Percentiles rank a stretch among this genome's conserved stretches.
Conservation (phyloP, 441 rosid genomes). For the Populus hybrid region DNA sequence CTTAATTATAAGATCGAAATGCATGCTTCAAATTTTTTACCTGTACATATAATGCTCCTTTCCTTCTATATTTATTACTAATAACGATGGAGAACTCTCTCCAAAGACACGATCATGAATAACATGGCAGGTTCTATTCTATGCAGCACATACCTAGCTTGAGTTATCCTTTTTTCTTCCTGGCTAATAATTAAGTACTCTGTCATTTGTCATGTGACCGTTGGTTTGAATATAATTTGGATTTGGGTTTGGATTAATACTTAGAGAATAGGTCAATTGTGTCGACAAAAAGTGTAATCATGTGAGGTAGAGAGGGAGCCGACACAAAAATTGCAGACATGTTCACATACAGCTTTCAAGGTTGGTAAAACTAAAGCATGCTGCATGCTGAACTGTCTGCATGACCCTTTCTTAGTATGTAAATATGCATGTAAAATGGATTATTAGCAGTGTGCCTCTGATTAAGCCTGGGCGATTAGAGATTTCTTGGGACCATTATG, state of each 20-base stretch:
- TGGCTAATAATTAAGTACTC: too few relatives aligned
- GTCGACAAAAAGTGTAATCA: constrained; percentile 24
- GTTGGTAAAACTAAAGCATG: not conserved
- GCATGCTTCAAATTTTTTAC: not conserved
- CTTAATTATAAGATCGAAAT: not conserved
- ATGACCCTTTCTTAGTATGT: constrained; percentile 5
- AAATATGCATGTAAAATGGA: constrained; percentile 19
- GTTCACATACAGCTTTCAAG: constrained; percentile 12
- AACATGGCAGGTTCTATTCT: too few relatives aligned
- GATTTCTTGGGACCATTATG: constrained; percentile 20
- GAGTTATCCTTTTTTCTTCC: not conserved
- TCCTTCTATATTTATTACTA: not conserved
- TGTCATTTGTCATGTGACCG: constrained; percentile 11
- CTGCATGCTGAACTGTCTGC: not conserved
- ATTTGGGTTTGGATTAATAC: not conserved
- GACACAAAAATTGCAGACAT: constrained; percentile 1
- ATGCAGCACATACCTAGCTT: not conserved
- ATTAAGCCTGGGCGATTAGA: not conserved
- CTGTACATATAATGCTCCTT: not conserved
- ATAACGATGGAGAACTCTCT: not conserved
- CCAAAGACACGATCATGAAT: not conserved
- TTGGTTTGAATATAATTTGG: constrained; percentile 17
- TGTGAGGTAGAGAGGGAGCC: constrained; percentile 11
- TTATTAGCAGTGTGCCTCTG: not conserved
- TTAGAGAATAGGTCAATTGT: not conserved